These are phyloP conservation scores for Closterium sp. DNA, from an alignment of 139 green algal genomes.

Conservation along the genomic window DNA sequence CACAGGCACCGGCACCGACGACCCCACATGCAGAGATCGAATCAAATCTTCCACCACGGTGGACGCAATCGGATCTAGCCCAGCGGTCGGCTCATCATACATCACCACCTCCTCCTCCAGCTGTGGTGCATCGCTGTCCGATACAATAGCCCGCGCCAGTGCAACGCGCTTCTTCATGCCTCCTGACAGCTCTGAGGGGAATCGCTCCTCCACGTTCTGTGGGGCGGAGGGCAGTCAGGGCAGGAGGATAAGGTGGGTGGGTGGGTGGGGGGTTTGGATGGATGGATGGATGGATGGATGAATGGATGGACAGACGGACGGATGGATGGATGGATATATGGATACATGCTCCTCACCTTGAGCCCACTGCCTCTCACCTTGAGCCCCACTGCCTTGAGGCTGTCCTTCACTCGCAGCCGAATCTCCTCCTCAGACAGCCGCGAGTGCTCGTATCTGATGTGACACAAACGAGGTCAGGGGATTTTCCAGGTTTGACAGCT, in stretches of 20 bases:
- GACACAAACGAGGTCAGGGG: not conserved
- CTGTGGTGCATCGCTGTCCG: constrained; percentile 1
- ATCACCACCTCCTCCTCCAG: constrained; percentile 71
- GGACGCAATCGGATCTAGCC: constrained; percentile 93
- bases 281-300: not conserved
- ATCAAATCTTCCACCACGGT: constrained; percentile 98
- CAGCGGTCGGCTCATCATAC: constrained; percentile 99
- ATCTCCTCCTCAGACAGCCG: constrained; percentile 70
- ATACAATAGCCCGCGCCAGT: constrained; percentile 83
- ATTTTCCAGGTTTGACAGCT: not conserved
- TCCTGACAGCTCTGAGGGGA: constrained; percentile 88
- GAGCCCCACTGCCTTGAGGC: constrained; percentile 85
- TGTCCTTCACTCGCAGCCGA: constrained; percentile 70
- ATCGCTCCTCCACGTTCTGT: constrained; percentile 79
- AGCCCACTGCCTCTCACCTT: constrained; percentile 32
- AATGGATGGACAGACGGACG: too few relatives aligned
- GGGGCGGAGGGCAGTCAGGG: not conserved
- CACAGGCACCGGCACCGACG: not conserved
- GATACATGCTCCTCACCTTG: too few relatives aligned
- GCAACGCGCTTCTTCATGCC: constrained; percentile 99
- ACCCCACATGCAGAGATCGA: constrained; percentile 69
- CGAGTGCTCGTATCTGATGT: constrained; percentile 83
- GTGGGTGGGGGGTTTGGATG: too few relatives aligned
- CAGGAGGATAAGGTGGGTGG: not conserved
- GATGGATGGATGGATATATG: too few relatives aligned